Evolutionary conservation across 2,329 filamentous ascomycete genomes (phyloP), one percentile per base, ranked within the genome.

Genomic region (Aspergillus felis): DNA sequence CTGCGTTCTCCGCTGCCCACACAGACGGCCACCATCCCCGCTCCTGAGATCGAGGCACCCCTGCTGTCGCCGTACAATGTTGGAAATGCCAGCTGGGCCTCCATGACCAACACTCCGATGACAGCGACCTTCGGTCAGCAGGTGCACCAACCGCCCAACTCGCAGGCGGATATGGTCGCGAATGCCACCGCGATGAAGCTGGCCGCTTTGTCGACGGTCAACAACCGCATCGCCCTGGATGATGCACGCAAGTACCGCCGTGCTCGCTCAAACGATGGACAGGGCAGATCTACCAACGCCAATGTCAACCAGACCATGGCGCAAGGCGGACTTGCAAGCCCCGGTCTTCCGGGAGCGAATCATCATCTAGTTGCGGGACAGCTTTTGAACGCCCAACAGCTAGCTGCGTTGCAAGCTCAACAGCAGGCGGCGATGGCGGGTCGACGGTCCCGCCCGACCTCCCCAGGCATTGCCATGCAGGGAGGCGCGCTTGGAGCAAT

Each of bases 171-270:
- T 70, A 97, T 97, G 93, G 89, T 99, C 57, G 94, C 94, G 58
- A 99, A 97, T 71, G 94, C 94, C 27, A 97, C 94, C 17, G 94
- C 94, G 24, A 99, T 99, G 94, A 99, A 99, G 76, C 84, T 99
- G 53, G 94, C 94, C 49, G 94, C 94, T 20, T 81, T 99, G 49
- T 97, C 93, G 4, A 99, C 94, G 2, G 94, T 99, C 51, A 99
- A 97, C 80, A 99, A 97, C 75, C 90, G 94, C 46, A 96, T 99
- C 68, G 92, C 94, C 53, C 82, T 99, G 58, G 94, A 99, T 68
- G 94, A 99, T 73, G 93, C 95, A 61, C 91, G 92, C 70, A 97
- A 97, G 78, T 97, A 94, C 76, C 91, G 94, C 62, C 90, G 93
- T 59, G 87, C 92, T 64, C 87, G 92, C 59, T 97, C 94, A 51